Evolutionary conservation across 257 asterid genomes (phyloP), one percentile per base, ranked within the genome.

Genomic region (Plantago ovata): DNA sequence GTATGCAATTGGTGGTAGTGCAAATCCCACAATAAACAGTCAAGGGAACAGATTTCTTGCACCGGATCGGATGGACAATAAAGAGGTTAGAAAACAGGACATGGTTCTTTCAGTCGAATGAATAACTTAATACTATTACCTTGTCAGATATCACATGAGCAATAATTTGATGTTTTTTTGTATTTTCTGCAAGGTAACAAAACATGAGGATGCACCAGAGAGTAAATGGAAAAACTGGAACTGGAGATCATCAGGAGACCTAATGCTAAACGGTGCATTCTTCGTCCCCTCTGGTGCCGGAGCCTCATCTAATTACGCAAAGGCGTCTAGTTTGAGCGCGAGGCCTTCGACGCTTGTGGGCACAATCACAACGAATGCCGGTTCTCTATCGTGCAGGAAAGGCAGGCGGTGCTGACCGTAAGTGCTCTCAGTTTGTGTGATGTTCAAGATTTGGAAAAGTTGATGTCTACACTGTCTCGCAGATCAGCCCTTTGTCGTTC

Each of bases 1-100:
- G 97, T 86, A 90, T 71, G 95, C 97, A 3, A 77, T 90, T 56
- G 97, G 97, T 9, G 97, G 97, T 4, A 90, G 97, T 69, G 97
- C 95, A 43, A 46, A 70, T 38, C 97, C 97, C 0, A 90, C 97
- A 8, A 86, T 90, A 75, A 90, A 90, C 42, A 82, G 97, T 62
- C 97, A 90, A 58, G 97, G 97, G 36, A 89, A 89, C 28, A 46
- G 95, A 53, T 89, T 89, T 68, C 82, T 85, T 13, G 97, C 95
- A 9, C 90, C 97, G 7, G 72, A 79, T 69, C 77, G 76, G 15
- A 11, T 9, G 9, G 74, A 67, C 43, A 80, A 56, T 61, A 90
- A 90, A 67, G 95, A 90, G 95, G 94, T 87, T 2, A 89, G 95
- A 0, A 90, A 90, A 51, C 90, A 82, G 16, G 91, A 82, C 36